Evolutionary conservation across 257 asterid genomes (phyloP).

Genomic region (Coffea canephora): DNA sequence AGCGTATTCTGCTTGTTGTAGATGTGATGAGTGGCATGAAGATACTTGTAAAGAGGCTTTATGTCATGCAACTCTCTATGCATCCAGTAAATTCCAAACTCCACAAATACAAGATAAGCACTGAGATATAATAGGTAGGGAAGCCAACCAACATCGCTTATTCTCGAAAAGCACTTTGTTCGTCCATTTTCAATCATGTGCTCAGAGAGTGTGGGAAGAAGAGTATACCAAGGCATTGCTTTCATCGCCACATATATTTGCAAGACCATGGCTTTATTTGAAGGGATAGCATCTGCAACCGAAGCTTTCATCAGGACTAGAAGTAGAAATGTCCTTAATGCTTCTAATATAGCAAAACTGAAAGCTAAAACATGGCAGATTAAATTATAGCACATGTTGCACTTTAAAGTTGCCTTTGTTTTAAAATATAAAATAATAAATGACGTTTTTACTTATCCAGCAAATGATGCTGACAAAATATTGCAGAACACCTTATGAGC

Average conservation of each 20-base stretch:
- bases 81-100: constrained; percentile 97
- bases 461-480: not conserved
- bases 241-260: constrained; percentile 95
- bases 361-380: not conserved
- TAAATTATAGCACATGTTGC: not conserved
- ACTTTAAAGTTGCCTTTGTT: not conserved
- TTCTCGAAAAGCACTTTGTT: constrained; percentile 76
- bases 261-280: constrained; percentile 79
- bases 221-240: constrained; percentile 92
- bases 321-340: not conserved
- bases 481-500: not conserved
- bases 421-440: not conserved
- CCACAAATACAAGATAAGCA: constrained; percentile 70
- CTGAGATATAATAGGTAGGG: constrained; percentile 44
- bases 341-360: not conserved
- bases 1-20: constrained; percentile 98
- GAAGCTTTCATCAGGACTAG: constrained; percentile 23
- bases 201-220: constrained; percentile 81
- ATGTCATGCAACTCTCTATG: constrained; percentile 94
- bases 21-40: constrained; percentile 94
- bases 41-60: constrained; percentile 92
- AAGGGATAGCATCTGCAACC: constrained; percentile 77
- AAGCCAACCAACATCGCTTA: constrained; percentile 65
- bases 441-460: not conserved
- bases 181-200: constrained; percentile 90